Evolutionary conservation across 345 rosid genomes (phyloP).

Genomic region (Eucalyptus curtisii): DNA sequence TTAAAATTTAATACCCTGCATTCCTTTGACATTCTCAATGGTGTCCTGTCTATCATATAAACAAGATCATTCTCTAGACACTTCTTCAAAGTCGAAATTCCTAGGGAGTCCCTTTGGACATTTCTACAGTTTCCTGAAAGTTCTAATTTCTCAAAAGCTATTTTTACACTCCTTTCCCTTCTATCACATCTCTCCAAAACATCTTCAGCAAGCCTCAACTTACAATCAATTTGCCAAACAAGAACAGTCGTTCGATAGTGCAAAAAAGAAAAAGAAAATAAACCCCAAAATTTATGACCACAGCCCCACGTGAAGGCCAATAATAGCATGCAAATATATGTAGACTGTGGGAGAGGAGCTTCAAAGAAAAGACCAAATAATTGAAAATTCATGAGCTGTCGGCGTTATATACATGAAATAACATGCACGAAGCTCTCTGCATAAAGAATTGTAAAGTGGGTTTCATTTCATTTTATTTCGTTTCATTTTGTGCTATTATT

Average conservation of each 20-base stretch:
- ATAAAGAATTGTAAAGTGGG: neutral
- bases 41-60: neutral
- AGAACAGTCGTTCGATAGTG: neutral
- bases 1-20: neutral
- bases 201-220: neutral
- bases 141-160: neutral
- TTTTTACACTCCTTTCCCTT: neutral
- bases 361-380: neutral
- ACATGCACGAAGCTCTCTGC: neutral
- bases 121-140: neutral
- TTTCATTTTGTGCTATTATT: neutral
- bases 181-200: neutral
- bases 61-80: neutral
- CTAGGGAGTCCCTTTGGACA: neutral
- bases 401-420: neutral
- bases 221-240: neutral
- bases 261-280: no score
- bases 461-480: neutral
- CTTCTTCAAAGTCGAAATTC: neutral
- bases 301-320: conserved; percentile 25
- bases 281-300: neutral
- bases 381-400: neutral
- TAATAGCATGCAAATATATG: neutral
- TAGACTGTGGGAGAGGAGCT: neutral
- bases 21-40: neutral